A percentile compares a stretch with the other conserved stretches of the same genome.
Evolutionary conservation across 1,284 basidiomycete genomes (phyloP).

Genomic region (Marasmius fiardii): DNA sequence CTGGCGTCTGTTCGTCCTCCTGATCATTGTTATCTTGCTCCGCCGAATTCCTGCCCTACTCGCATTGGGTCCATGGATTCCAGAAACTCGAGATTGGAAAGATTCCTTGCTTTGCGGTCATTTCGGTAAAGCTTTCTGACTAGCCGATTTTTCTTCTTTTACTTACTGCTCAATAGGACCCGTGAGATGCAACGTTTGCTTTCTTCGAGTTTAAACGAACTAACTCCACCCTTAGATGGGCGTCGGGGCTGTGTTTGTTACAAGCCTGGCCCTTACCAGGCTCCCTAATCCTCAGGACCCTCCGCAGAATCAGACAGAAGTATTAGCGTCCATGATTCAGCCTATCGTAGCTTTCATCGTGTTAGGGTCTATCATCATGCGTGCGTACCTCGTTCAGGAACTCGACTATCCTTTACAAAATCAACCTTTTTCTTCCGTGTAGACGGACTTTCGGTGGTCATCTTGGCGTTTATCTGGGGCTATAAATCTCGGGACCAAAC

Average conservation of each 20-base stretch:
- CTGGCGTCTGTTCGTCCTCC: conserved; percentile 71
- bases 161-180: conserved; percentile 38
- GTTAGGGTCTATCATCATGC: conserved; percentile 77
- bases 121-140: conserved; percentile 54
- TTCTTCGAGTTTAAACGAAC: background rate
- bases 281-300: conserved; percentile 59
- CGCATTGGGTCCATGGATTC: conserved; percentile 76
- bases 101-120: conserved; percentile 85
- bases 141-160: conserved; percentile 10
- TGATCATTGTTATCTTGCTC: conserved; percentile 64
- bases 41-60: conserved; percentile 78
- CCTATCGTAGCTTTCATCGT: conserved; percentile 86
- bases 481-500: background rate
- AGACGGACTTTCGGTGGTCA: background rate
- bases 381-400: conserved; percentile 38
- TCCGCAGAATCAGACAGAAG: conserved; percentile 64
- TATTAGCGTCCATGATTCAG: conserved; percentile 67
- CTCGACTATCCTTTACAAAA: background rate
- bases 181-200: conserved; percentile 32
- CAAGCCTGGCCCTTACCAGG: conserved; percentile 68
- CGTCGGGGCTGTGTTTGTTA: conserved; percentile 84
- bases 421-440: background rate
- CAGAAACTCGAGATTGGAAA: conserved; percentile 78
- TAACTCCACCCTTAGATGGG: conserved; percentile 55
- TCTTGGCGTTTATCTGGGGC: background rate